phyloP scores from a whole-genome alignment of 2,329 filamentous ascomycete genomes.

The Hymenoscyphus occultus region DNA sequence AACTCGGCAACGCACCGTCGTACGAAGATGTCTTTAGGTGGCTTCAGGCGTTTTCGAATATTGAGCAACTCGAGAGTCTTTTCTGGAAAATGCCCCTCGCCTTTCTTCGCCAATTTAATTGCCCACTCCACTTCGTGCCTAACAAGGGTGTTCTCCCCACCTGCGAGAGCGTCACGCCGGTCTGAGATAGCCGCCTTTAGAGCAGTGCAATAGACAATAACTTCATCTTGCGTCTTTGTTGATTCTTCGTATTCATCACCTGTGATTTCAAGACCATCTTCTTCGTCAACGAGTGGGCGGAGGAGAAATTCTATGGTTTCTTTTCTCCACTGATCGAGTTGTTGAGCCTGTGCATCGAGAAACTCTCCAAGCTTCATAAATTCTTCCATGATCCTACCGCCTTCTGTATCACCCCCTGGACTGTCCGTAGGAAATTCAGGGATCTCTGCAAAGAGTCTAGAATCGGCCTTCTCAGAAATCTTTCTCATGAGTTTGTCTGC shows the following conservation, averaged over 20 bases:
- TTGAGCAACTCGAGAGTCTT: slow-evolving; percentile 52
- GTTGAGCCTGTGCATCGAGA: slow-evolving; percentile 68
- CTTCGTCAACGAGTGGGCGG: slow-evolving; percentile 77
- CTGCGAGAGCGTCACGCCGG: slow-evolving; percentile 71
- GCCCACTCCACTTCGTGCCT: slow-evolving; percentile 68
- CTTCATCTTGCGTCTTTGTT: slow-evolving; percentile 81
- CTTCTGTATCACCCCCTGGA: slow-evolving; percentile 68
- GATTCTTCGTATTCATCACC: slow-evolving; percentile 90
- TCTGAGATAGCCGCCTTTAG: slow-evolving; percentile 76
- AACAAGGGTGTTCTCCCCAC: slow-evolving; percentile 51
- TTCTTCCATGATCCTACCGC: slow-evolving; percentile 60
- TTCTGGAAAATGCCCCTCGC: slow-evolving; percentile 69
- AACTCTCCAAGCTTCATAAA: slow-evolving; percentile 62
- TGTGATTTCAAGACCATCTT: slow-evolving; percentile 69
- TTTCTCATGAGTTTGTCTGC: slow-evolving; percentile 62
- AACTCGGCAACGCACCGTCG: slow-evolving; percentile 68
- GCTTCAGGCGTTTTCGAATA: slow-evolving; percentile 47
- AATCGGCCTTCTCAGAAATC: slow-evolving; percentile 52
- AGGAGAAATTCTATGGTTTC: slow-evolving; percentile 69
- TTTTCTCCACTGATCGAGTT: slow-evolving; percentile 73
- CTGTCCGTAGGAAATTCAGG: slow-evolving; percentile 54
- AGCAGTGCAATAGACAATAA: slow-evolving; percentile 81
- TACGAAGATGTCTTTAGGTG: slow-evolving; percentile 57
- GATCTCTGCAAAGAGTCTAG: slow-evolving; percentile 59
- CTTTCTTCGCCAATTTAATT: slow-evolving; percentile 56